Percentiles rank a stretch among this genome's conserved stretches.
Conservation (phyloP, 768 basidiomycete genomes). For the Lactarius hengduanensis region DNA sequence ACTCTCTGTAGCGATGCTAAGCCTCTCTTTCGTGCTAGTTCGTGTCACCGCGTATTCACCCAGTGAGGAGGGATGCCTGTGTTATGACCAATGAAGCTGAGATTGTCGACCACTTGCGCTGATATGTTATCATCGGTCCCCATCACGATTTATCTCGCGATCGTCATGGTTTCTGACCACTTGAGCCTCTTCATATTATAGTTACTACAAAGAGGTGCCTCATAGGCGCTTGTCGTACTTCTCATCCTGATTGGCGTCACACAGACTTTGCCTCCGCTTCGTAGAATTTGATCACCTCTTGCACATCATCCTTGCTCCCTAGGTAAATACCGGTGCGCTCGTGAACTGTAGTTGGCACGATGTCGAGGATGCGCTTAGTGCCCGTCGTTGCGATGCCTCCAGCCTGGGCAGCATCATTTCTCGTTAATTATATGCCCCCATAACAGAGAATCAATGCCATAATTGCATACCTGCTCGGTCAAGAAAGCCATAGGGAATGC, state of each 20-base stretch:
- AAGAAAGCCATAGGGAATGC: slow-evolving; percentile 98
- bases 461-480: slow-evolving; percentile 73
- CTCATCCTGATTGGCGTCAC: slow-evolving; percentile 6
- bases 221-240: slow-evolving; percentile 6
- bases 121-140: slow-evolving; percentile 8
- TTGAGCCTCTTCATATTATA: neutral
- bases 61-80: slow-evolving; percentile 70
- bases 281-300: slow-evolving; percentile 87
- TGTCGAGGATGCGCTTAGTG: slow-evolving; percentile 88
- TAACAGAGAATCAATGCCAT: slow-evolving; percentile 10
- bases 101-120: slow-evolving; percentile 55
- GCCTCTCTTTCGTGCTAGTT: slow-evolving; percentile 48
- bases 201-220: neutral
- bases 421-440: slow-evolving; percentile 26
- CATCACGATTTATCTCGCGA: neutral
- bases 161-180: neutral
- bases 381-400: slow-evolving; percentile 97
- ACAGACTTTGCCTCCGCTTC: slow-evolving; percentile 36
- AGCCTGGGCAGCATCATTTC: slow-evolving; percentile 52
- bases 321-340: slow-evolving; percentile 92
- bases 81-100: slow-evolving; percentile 88
- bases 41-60: slow-evolving; percentile 78
- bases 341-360: slow-evolving; percentile 83
- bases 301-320: slow-evolving; percentile 90
- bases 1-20: slow-evolving; percentile 1